A percentile compares a stretch with the other conserved stretches of the same genome.
phyloP scores from a whole-genome alignment of 805 yeast species.

The Candida manassasensis region DNA sequence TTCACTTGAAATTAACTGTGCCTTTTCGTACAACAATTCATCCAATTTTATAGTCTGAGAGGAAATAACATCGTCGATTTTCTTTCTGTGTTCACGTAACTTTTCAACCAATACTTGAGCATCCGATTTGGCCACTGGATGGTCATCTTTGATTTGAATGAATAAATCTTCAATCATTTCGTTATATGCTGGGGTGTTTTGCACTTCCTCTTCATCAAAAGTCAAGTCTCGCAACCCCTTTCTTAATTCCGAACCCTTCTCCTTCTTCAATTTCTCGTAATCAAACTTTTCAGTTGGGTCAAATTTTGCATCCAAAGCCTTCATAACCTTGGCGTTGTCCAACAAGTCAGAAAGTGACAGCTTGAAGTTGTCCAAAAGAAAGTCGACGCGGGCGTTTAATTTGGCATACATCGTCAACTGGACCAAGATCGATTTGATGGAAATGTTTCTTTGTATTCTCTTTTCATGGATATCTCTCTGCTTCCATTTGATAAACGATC shows the following conservation, averaged over 20 bases:
- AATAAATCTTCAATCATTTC: constrained; percentile 92
- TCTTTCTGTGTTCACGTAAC: constrained; percentile 58
- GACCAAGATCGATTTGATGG: constrained; percentile 68
- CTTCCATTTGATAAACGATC: constrained; percentile 90
- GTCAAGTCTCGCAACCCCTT: constrained; percentile 38
- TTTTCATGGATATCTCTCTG: constrained; percentile 96
- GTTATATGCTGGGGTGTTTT: constrained; percentile 61
- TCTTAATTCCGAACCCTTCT: constrained; percentile 41
- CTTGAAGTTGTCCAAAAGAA: constrained; percentile 42
- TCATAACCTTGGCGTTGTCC: constrained; percentile 25
- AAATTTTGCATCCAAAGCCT: constrained; percentile 45
- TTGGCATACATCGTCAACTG: constrained; percentile 79
- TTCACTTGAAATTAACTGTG: constrained; percentile 76
- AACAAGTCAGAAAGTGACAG: constrained; percentile 30
- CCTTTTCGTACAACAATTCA: constrained; percentile 65
- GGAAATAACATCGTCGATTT: constrained; percentile 60
- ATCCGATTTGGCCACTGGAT: constrained; percentile 40
- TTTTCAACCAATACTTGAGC: constrained; percentile 31
- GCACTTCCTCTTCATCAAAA: constrained; percentile 33
- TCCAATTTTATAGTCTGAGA: constrained; percentile 65
- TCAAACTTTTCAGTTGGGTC: constrained; percentile 57
- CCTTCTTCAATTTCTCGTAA: constrained; percentile 29
- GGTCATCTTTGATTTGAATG: constrained; percentile 67
- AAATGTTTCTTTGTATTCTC: constrained; percentile 72
- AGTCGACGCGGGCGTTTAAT: constrained; percentile 69